phyloP scores from a whole-genome alignment of 2,329 filamentous ascomycete species.

The Fusarium graminum region DNA sequence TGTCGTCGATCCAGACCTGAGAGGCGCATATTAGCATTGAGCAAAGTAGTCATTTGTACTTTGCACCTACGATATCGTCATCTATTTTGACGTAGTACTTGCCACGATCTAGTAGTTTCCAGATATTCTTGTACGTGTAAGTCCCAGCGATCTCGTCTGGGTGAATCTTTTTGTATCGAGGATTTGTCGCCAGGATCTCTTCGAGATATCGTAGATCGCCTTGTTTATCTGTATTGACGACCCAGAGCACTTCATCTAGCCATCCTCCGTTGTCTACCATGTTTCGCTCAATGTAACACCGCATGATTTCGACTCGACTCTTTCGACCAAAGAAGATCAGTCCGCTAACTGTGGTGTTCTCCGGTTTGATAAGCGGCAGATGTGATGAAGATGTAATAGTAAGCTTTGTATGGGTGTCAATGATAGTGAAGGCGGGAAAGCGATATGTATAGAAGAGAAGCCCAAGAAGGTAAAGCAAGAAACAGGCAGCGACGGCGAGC shows the following conservation, averaged over 20 bases:
- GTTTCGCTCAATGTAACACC: constrained; percentile 42
- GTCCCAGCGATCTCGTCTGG: constrained; percentile 20
- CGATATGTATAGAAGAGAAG: constrained; percentile 5
- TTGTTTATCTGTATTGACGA: constrained; percentile 28
- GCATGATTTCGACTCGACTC: constrained; percentile 28
- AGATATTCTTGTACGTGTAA: constrained; percentile 38
- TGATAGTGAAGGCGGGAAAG: constrained; percentile 1
- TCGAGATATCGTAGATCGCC: constrained; percentile 34
- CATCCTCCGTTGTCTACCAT: constrained; percentile 39
- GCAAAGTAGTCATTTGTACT: not conserved
- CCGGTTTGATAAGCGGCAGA: constrained; percentile 18
- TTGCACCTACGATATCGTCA: constrained; percentile 28
- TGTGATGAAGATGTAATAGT: not conserved
- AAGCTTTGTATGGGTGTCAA: not conserved
- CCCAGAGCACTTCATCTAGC: constrained; percentile 40
- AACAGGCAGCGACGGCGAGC: not conserved
- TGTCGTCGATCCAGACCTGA: constrained; percentile 39
- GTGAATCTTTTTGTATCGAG: constrained; percentile 33
- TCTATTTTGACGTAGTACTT: constrained; percentile 46
- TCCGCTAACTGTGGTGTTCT: constrained; percentile 33
- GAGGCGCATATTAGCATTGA: constrained; percentile 8
- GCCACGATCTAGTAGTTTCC: constrained; percentile 35
- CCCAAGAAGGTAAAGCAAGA: constrained; percentile 2
- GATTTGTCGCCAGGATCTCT: constrained; percentile 32
- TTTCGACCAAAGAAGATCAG: constrained; percentile 38